Percentiles rank a stretch among this genome's conserved stretches.
phyloP scores from a whole-genome alignment of 768 basidiomycete species.

The Hericium erinaceus region DNA sequence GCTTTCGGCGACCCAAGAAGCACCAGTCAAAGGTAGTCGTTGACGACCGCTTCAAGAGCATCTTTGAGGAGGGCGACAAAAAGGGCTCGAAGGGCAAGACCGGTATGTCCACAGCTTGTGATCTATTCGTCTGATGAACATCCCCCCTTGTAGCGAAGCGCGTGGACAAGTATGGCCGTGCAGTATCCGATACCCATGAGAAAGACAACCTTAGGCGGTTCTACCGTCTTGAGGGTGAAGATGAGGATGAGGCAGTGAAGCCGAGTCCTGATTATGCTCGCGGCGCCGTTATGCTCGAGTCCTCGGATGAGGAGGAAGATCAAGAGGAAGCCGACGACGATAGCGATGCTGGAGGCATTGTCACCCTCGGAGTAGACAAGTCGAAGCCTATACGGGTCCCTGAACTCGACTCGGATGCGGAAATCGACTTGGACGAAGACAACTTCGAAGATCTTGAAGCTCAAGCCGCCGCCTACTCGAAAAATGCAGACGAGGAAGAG shows the following conservation, averaged over 20 bases:
- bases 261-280: slow-evolving; percentile 74
- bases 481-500: slow-evolving; percentile 29
- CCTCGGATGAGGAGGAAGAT: slow-evolving; percentile 69
- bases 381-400: slow-evolving; percentile 32
- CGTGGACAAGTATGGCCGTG: slow-evolving; percentile 88
- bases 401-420: slow-evolving; percentile 34
- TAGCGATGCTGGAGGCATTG: slow-evolving; percentile 36
- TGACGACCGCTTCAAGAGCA: slow-evolving; percentile 84
- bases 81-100: slow-evolving; percentile 24
- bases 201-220: slow-evolving; percentile 70
- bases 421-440: slow-evolving; percentile 77
- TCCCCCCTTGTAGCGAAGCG: slow-evolving; percentile 16
- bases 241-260: slow-evolving; percentile 24
- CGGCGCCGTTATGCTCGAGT: slow-evolving; percentile 80
- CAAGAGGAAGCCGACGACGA: slow-evolving; percentile 28
- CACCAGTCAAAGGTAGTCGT: slow-evolving; percentile 75
- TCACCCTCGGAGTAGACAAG: slow-evolving; percentile 40
- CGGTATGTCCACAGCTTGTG: slow-evolving; percentile 10
- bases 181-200: slow-evolving; percentile 57
- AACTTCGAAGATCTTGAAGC: slow-evolving; percentile 64
- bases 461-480: slow-evolving; percentile 54
- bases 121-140: slow-evolving; percentile 7
- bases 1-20: slow-evolving; percentile 82
- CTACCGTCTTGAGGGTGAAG: slow-evolving; percentile 59
- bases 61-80: slow-evolving; percentile 45